phyloP scores from a whole-genome alignment of 495 filamentous ascomycete genomes.

The Usnea hakonensis region DNA sequence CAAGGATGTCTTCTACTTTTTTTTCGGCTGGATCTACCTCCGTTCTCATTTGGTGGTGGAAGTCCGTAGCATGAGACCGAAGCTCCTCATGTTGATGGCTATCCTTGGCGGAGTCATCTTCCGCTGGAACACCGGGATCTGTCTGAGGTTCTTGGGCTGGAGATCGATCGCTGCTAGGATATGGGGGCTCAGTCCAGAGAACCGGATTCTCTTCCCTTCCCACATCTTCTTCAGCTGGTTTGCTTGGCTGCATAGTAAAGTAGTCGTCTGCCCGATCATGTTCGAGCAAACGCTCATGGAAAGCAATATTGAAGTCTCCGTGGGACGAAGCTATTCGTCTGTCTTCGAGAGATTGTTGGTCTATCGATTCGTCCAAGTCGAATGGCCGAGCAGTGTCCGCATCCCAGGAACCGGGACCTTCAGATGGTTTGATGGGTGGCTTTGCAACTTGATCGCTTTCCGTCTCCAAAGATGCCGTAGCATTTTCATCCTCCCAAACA shows the following conservation, averaged over 20 bases:
- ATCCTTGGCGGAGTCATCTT: neutral
- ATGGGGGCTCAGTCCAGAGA: neutral
- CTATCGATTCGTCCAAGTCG: constrained; percentile 5
- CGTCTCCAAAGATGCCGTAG: neutral
- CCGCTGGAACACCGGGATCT: neutral
- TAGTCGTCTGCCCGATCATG: constrained; percentile 13
- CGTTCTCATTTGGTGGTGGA: neutral
- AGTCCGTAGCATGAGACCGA: neutral
- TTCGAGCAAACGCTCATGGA: neutral
- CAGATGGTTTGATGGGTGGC: neutral
- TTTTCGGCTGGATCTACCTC: neutral
- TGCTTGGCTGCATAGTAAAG: constrained; percentile 13
- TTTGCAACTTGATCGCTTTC: constrained; percentile 4
- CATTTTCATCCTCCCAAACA: constrained; percentile 20
- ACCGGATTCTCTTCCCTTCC: neutral
- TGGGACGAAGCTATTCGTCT: neutral
- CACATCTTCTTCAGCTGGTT: constrained; percentile 17
- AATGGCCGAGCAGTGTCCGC: neutral
- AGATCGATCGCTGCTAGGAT: neutral
- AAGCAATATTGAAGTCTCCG: neutral
- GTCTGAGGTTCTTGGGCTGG: neutral
- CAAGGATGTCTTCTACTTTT: neutral
- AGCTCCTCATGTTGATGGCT: neutral
- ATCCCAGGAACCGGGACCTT: neutral
- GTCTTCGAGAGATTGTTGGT: neutral